Evolutionary conservation across 2,329 filamentous ascomycete species (phyloP), one percentile per base, ranked within the genome.

Genomic region (Aspergillus tanneri): DNA sequence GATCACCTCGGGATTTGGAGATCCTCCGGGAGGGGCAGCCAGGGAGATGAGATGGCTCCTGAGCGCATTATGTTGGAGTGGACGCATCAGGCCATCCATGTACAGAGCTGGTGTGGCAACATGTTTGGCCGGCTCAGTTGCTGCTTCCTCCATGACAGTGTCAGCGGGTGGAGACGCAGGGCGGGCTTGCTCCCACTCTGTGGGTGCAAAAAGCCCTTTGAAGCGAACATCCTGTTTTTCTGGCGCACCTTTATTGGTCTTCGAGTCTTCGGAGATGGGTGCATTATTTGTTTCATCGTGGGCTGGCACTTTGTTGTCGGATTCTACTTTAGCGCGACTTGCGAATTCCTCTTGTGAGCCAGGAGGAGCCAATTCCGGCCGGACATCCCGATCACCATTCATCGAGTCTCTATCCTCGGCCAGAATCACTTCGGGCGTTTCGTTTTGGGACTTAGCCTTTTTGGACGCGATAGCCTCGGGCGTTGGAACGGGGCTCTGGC

Each of bases 61-160:
- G 1, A 97, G 79, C 14, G 77, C 75, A 21, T 76, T 73, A 0
- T 83, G 80, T 50, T 89, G 86, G 18, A 97, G 76, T 8, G 93
- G 91, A 38, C 92, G 85, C 83, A 95, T 91, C 46, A 97, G 82
- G 61, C 96, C 86, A 67, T 86, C 85, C 59, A 97, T 93, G 72
- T 96, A 97, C 38, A 97, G 75, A 12, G 88, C 86, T 24, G 82
- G 72, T 3, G 90, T 92, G 4, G 86, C 84, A 18, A 82, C 80
- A 66, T 93, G 88, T 27, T 85, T 70, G 0, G 88, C 79, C 5
- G 85, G 83, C 21, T 72, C 64, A 12, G 79, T 69, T 34, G 72
- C 66, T 12, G 59, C 66, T 51, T 73, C 72, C 37, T 60, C 62
- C 55, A 64, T 64, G 4, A 52, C 55, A 18, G 61, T 46, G 35